Conservation (phyloP, 495 filamentous ascomycete genomes). For the Trypethelium eluteriae region DNA sequence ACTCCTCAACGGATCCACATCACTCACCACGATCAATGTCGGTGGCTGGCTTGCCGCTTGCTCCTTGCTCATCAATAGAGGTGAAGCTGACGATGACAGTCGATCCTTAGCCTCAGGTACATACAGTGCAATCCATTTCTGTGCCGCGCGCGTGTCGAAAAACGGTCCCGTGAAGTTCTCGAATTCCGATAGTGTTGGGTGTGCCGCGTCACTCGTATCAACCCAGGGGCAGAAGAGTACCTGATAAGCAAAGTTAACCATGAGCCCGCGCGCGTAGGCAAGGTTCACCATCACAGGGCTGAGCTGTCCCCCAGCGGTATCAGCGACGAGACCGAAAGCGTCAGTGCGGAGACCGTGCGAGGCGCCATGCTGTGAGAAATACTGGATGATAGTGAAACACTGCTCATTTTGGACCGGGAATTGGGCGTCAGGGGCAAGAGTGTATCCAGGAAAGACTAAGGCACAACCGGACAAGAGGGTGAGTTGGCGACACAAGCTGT, state of each 20-base stretch:
- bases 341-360: slow-evolving; percentile 18
- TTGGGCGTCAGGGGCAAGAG: slow-evolving; percentile 28
- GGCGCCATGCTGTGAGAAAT: slow-evolving; percentile 24
- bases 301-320: slow-evolving; percentile 30
- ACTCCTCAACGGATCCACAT: slow-evolving; percentile 43
- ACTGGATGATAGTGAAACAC: slow-evolving; percentile 26
- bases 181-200: neutral
- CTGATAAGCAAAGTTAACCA: slow-evolving; percentile 16
- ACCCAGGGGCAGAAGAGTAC: slow-evolving; percentile 25
- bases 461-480: slow-evolving; percentile 24
- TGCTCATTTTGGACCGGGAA: slow-evolving; percentile 33
- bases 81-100: slow-evolving; percentile 23
- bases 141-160: slow-evolving; percentile 7
- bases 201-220: neutral
- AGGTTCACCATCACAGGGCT: slow-evolving; percentile 18
- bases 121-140: slow-evolving; percentile 14
- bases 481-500: slow-evolving; percentile 22
- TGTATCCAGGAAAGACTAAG: slow-evolving; percentile 32
- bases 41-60: slow-evolving; percentile 36
- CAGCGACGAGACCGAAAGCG: slow-evolving; percentile 25
- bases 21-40: slow-evolving; percentile 41
- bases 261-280: slow-evolving; percentile 15
- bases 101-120: slow-evolving; percentile 20
- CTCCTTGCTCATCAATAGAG: slow-evolving; percentile 19
- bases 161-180: neutral